Percentiles rank a stretch among this genome's conserved stretches.
phyloP scores from a whole-genome alignment of 345 rosid species.

The Salix caprea region DNA sequence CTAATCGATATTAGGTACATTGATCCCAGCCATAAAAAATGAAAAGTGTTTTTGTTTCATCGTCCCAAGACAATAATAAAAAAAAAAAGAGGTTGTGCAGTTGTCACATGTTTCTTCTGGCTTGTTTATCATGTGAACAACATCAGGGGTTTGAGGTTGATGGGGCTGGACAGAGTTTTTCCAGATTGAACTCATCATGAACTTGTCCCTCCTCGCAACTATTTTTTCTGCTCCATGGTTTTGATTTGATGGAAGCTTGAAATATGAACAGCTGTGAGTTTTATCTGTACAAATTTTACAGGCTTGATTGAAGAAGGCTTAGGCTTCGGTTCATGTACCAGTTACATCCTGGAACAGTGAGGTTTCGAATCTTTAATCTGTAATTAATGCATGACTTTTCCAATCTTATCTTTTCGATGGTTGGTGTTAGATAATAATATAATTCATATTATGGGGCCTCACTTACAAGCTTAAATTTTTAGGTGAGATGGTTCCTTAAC shows the following conservation, averaged over 20 bases:
- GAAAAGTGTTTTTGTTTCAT: neutral
- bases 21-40: constrained; percentile 20
- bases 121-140: neutral
- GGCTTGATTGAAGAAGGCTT: too few relatives aligned
- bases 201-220: neutral
- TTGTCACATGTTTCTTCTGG: neutral
- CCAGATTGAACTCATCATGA: neutral
- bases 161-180: neutral
- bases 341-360: constrained; percentile 2
- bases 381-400: too few relatives aligned
- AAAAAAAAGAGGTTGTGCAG: neutral
- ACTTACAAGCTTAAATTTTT: too few relatives aligned
- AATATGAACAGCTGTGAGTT: too few relatives aligned
- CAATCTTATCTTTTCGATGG: too few relatives aligned
- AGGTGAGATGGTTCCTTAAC: too few relatives aligned
- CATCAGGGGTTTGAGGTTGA: neutral
- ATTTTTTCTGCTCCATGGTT: neutral
- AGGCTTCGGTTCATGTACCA: constrained; percentile 26
- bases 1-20: constrained; percentile 11
- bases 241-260: too few relatives aligned
- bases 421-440: too few relatives aligned
- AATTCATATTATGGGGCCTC: too few relatives aligned
- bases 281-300: too few relatives aligned
- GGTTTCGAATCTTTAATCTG: too few relatives aligned
- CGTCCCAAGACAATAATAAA: neutral